These are phyloP conservation scores for Curvularia sp. DNA, from an alignment of 2,329 filamentous ascomycete species.

Conservation along the genomic window DNA sequence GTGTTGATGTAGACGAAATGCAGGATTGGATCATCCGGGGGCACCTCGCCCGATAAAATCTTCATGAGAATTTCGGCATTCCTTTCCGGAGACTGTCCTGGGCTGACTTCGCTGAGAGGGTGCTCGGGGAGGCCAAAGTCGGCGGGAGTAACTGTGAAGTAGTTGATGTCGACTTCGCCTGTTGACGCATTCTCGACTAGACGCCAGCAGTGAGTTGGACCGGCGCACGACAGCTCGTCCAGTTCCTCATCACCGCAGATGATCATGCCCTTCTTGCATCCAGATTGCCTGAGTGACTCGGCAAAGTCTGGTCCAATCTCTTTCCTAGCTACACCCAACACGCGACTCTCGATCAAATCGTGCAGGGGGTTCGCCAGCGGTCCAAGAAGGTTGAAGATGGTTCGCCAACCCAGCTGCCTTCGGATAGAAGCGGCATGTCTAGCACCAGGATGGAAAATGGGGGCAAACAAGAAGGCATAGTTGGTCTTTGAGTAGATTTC, in stretches of 20 bases:
- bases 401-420: conserved; percentile 88
- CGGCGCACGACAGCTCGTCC: conserved; percentile 93
- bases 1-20: conserved; percentile 96
- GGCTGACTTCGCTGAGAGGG: conserved; percentile 77
- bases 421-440: conserved; percentile 85
- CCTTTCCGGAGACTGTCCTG: conserved; percentile 83
- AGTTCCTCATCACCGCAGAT: conserved; percentile 95
- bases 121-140: conserved; percentile 86
- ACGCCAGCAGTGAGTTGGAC: conserved; percentile 87
- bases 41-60: conserved; percentile 76
- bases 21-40: conserved; percentile 80
- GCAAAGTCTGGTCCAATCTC: conserved; percentile 89
- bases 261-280: conserved; percentile 82
- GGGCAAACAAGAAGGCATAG: conserved; percentile 95
- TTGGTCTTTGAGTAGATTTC: conserved; percentile 80
- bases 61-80: conserved; percentile 85
- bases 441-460: conserved; percentile 96
- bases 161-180: conserved; percentile 67
- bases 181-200: conserved; percentile 61
- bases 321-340: conserved; percentile 90
- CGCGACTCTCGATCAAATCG: conserved; percentile 77
- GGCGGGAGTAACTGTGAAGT: conserved; percentile 79
- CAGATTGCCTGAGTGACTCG: conserved; percentile 78
- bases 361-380: conserved; percentile 92
- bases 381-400: conserved; percentile 96